Percentiles rank a stretch among this genome's conserved stretches.
phyloP scores from a whole-genome alignment of 106 monocot genomes.

The Amphibolis antarctica region DNA sequence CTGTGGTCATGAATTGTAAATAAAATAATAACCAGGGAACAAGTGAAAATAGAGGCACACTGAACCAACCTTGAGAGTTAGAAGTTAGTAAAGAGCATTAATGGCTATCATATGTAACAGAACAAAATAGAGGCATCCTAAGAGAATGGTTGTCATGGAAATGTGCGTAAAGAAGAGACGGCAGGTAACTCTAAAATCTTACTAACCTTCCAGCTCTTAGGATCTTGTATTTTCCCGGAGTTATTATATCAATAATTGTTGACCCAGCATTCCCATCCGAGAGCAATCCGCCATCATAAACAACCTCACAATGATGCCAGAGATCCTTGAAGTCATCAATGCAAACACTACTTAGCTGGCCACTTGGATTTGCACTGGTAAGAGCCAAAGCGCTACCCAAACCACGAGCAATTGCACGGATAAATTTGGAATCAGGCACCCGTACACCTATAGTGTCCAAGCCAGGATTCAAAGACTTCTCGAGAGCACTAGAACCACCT shows the following conservation, averaged over 20 bases:
- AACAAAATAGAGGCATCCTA: neutral
- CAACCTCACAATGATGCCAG: conserved; percentile 62
- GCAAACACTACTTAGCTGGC: conserved; percentile 64
- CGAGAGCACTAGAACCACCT: conserved; percentile 68
- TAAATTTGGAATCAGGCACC: conserved; percentile 72
- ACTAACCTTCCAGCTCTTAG: conserved; percentile 72
- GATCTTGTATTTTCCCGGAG: conserved; percentile 49
- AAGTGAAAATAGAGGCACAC: neutral
- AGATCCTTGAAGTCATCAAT: conserved; percentile 66
- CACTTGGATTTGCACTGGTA: conserved; percentile 88
- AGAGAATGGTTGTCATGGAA: neutral
- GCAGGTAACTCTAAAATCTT: neutral
- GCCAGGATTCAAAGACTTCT: conserved; percentile 75
- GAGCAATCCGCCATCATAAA: conserved; percentile 79
- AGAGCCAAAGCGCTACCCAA: conserved; percentile 83
- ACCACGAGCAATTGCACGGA: conserved; percentile 52
- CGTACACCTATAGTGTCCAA: conserved; percentile 84
- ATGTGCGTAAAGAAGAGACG: neutral
- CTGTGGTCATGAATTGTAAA: too few species aligned
- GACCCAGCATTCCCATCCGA: conserved; percentile 80
- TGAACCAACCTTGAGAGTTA: neutral
- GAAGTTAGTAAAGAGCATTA: neutral
- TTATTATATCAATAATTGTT: conserved; percentile 72
- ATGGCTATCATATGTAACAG: neutral
- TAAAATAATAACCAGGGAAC: neutral